A percentile compares a stretch with the other conserved stretches of the same genome.
phyloP scores from a whole-genome alignment of 495 filamentous ascomycete genomes.

The Cairneyella variabilis region DNA sequence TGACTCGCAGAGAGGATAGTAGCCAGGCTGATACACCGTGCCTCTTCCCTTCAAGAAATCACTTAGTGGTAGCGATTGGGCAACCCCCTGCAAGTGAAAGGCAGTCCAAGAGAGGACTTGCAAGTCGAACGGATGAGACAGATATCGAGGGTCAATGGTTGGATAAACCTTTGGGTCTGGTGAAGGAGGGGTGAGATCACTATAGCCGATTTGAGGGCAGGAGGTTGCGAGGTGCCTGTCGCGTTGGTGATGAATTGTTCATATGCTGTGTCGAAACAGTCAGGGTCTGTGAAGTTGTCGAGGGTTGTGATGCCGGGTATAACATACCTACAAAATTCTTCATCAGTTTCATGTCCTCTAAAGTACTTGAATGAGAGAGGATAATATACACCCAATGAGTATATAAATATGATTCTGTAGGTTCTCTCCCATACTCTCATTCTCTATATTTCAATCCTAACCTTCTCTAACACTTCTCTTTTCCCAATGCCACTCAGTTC shows the following conservation, averaged over 20 bases:
- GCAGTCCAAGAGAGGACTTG: conserved; percentile 40
- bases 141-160: conserved; percentile 50
- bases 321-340: not conserved
- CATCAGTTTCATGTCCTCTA: not conserved
- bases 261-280: not conserved
- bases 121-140: conserved; percentile 47
- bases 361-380: too few species aligned
- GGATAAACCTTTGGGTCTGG: conserved; percentile 33
- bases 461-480: conserved; percentile 52
- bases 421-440: conserved; percentile 75
- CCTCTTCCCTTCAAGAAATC: conserved; percentile 36
- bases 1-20: not conserved
- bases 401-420: conserved; percentile 32
- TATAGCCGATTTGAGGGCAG: conserved; percentile 5
- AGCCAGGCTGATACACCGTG: conserved; percentile 4
- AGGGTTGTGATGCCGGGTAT: conserved; percentile 9
- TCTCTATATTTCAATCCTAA: conserved; percentile 63
- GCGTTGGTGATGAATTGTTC: conserved; percentile 7
- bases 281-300: conserved; percentile 6
- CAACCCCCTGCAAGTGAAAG: conserved; percentile 37
- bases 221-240: conserved; percentile 5
- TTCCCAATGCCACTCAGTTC: conserved; percentile 72
- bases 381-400: conserved; percentile 9
- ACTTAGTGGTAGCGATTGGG: conserved; percentile 35
- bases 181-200: conserved; percentile 19